phyloP scores from a whole-genome alignment of 768 basidiomycete genomes.

The Mycena rosella region DNA sequence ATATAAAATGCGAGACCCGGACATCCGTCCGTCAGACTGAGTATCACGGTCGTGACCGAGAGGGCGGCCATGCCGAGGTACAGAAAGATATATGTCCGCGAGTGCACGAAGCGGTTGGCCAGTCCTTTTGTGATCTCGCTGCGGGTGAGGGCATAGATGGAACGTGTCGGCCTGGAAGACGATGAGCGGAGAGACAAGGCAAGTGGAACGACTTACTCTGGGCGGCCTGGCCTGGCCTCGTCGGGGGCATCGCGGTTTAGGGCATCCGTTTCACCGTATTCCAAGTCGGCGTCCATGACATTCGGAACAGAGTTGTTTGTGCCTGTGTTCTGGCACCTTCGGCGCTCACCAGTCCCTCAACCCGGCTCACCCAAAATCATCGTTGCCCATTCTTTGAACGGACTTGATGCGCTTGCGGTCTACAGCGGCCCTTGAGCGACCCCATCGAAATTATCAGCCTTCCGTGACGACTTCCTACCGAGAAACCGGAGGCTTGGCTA shows the following conservation, averaged over 20 bases:
- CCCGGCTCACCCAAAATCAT: too few relatives aligned
- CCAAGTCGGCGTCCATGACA: conserved; percentile 44
- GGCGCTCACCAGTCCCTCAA: conserved; percentile 9
- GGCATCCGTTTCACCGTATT: conserved; percentile 51
- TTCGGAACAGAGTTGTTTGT: conserved; percentile 11
- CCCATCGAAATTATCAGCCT: too few relatives aligned
- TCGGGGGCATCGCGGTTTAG: conserved; percentile 47
- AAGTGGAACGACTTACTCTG: conserved; percentile 43
- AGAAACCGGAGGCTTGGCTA: too few relatives aligned
- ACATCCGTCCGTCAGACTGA: conserved; percentile 87
- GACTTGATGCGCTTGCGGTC: too few relatives aligned
- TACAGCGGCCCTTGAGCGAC: too few relatives aligned
- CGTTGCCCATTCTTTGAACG: too few relatives aligned
- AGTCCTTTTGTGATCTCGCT: conserved; percentile 87
- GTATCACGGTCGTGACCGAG: conserved; percentile 86
- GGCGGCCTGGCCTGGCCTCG: conserved; percentile 37
- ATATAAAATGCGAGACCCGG: conserved; percentile 91
- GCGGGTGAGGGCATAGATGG: conserved; percentile 88
- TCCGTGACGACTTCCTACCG: too few relatives aligned
- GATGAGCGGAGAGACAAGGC: conserved; percentile 33
- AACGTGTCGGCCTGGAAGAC: conserved; percentile 72
- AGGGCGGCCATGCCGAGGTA: conserved; percentile 92
- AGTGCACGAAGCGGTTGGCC: conserved; percentile 92
- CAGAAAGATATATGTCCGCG: conserved; percentile 86
- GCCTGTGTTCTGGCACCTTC: conserved; percentile 6